These are phyloP conservation scores for Rosellinia necatrix DNA, from an alignment of 2,329 filamentous ascomycete genomes.

Conservation along the genomic window DNA sequence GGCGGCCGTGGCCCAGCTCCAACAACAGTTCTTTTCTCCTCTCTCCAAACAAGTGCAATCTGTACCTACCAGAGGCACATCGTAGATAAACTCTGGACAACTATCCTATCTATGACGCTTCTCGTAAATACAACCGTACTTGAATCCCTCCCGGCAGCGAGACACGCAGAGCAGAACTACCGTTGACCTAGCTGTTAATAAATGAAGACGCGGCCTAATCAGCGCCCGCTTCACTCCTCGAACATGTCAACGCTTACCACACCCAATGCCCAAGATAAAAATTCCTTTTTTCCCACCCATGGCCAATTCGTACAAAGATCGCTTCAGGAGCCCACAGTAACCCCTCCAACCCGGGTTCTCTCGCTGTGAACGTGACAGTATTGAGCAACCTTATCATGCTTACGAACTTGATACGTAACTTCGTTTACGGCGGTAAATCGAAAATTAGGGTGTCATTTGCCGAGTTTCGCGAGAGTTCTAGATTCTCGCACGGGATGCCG, in stretches of 20 bases:
- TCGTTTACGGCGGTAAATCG: slow-evolving; percentile 8
- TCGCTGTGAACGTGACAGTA: too few relatives aligned
- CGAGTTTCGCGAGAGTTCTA: not conserved
- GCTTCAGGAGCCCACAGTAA: not conserved
- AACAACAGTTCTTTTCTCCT: too few relatives aligned
- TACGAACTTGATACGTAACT: not conserved
- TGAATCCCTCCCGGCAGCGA: not conserved
- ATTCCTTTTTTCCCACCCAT: not conserved
- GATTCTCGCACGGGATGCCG: not conserved
- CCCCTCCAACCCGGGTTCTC: not conserved
- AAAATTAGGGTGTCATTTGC: not conserved
- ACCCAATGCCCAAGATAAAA: not conserved
- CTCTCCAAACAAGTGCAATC: too few relatives aligned
- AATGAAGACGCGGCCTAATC: not conserved
- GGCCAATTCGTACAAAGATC: not conserved
- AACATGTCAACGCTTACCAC: not conserved
- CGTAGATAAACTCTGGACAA: too few relatives aligned
- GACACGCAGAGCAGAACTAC: not conserved
- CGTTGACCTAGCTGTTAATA: not conserved
- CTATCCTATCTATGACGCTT: not conserved
- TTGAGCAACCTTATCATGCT: too few relatives aligned
- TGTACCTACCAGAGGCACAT: too few relatives aligned
- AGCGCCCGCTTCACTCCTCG: not conserved
- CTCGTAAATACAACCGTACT: not conserved
- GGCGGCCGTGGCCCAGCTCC: too few relatives aligned